Conservation (phyloP, 352 stramenopile genomes). For the Aphanomyces astaci region DNA sequence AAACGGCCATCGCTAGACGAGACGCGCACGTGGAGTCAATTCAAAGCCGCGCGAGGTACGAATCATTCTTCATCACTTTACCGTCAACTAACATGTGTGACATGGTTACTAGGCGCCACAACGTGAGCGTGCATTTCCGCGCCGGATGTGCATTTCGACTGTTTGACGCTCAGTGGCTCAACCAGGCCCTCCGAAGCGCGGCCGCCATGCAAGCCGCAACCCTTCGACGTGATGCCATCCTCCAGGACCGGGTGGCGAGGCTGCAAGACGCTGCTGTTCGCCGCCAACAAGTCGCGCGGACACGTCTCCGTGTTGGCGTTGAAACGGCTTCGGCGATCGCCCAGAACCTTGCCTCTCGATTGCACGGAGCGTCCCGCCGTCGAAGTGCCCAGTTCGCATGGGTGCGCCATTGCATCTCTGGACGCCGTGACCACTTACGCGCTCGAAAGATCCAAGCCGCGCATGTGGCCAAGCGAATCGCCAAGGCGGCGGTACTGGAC, state of each 20-base stretch:
- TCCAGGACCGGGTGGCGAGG: neutral
- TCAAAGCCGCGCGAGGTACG: conserved; percentile 1
- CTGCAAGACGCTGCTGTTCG: conserved; percentile 11
- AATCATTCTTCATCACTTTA: too few species aligned
- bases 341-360: neutral
- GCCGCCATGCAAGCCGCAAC: conserved; percentile 7
- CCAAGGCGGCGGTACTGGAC: neutral
- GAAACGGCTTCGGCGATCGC: neutral
- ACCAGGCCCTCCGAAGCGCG: neutral
- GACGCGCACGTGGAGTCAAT: conserved; percentile 2
- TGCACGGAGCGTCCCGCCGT: neutral
- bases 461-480: neutral
- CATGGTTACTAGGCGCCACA: conserved; percentile 23
- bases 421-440: conserved; percentile 4
- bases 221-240: neutral
- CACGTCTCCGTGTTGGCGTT: neutral
- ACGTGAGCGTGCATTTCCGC: conserved; percentile 16
- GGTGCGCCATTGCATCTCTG: neutral
- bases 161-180: conserved; percentile 19
- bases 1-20: conserved; percentile 3
- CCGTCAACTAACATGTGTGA: too few species aligned
- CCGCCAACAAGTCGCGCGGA: neutral
- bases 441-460: conserved; percentile 5
- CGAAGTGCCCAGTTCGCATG: neutral
- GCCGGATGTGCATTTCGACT: conserved; percentile 10